phyloP scores from a whole-genome alignment of 1,284 basidiomycete species.

The Boletus mariae region DNA sequence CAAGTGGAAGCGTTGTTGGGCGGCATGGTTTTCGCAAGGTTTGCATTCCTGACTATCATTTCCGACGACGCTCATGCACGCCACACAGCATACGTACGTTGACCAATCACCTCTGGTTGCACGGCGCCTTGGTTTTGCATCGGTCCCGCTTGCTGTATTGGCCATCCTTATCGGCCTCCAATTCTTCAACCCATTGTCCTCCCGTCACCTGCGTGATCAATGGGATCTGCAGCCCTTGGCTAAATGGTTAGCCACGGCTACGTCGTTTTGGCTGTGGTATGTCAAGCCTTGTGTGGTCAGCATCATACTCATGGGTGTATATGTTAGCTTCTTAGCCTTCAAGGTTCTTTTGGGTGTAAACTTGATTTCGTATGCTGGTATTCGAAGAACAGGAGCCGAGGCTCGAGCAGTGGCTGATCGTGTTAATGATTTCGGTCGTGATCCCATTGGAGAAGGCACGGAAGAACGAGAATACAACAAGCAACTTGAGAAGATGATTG shows the following conservation, averaged over 20 bases:
- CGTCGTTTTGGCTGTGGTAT: slow-evolving; percentile 81
- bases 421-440: slow-evolving; percentile 81
- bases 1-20: slow-evolving; percentile 73
- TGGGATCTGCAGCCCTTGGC: slow-evolving; percentile 42
- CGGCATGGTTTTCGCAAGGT: slow-evolving; percentile 70
- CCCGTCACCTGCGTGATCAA: slow-evolving; percentile 40
- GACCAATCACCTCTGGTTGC: slow-evolving; percentile 96
- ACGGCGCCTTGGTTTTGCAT: slow-evolving; percentile 90
- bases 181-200: slow-evolving; percentile 63
- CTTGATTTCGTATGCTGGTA: slow-evolving; percentile 79
- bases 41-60: slow-evolving; percentile 11
- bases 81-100: slow-evolving; percentile 75
- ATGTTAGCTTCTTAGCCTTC: slow-evolving; percentile 67
- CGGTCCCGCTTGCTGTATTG: slow-evolving; percentile 88
- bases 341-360: slow-evolving; percentile 89
- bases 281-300: slow-evolving; percentile 14
- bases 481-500: slow-evolving; percentile 69
- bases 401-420: slow-evolving; percentile 65
- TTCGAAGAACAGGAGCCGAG: slow-evolving; percentile 73
- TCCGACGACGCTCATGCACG: slow-evolving; percentile 9
- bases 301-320: slow-evolving; percentile 1
- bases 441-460: slow-evolving; percentile 83
- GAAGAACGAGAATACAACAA: slow-evolving; percentile 85
- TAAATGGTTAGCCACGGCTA: slow-evolving; percentile 63
- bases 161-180: slow-evolving; percentile 88